Base-by-base conservation (phyloP, 2,329 filamentous ascomycete genomes). In the Aspergillus sp. region DNA sequence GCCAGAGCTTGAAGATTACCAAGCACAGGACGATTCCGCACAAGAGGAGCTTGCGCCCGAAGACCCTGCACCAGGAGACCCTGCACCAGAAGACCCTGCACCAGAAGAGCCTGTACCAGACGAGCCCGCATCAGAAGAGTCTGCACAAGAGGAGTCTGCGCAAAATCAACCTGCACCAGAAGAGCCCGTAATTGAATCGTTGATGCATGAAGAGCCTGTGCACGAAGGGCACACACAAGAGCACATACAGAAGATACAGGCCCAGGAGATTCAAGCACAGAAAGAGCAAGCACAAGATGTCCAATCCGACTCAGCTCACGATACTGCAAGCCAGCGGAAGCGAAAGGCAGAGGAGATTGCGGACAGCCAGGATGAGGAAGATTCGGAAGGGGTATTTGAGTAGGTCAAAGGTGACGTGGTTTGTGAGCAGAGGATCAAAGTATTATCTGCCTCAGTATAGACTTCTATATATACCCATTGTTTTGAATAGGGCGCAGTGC, bases 261-360 rank as follows among this genome's bases (percentile, higher is more conserved):
- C 58, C 60, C 50, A 53, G 23, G 54, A 57, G 53, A 49, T 52
- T 21, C 52, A 48, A 17, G 21, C 58, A 62, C 48, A 53, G 44
- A 15, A 48, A 30, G 11, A 59, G 47, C 44, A 48, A 23, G 38
- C 61, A 64, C 23, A 55, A 52, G 51, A 58, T 21, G 44, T 65
- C 57, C 1, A 57, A 48, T 23, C 64, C 60, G 7, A 56, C 48
- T 19, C 51, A 2, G 21, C 57, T 11, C 6, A 1, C 53, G 25
- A 57, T 58, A 47, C 53, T n/a, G 27, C 36, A 59, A 64, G 21
- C 62, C 69, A 57, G 64, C 66, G 73, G 17, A 81, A 81, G 64
- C 75, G 80, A 23, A 81, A 81, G 59, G 71, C 75, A 15, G 71
- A 75, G 39, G 78, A 81, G 64, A 72, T 80, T 30, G 75, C 75